Evolutionary conservation across 2,329 filamentous ascomycete genomes (phyloP), one percentile per base, ranked within the genome.

Genomic region (Aspergillus eucalypticola): DNA sequence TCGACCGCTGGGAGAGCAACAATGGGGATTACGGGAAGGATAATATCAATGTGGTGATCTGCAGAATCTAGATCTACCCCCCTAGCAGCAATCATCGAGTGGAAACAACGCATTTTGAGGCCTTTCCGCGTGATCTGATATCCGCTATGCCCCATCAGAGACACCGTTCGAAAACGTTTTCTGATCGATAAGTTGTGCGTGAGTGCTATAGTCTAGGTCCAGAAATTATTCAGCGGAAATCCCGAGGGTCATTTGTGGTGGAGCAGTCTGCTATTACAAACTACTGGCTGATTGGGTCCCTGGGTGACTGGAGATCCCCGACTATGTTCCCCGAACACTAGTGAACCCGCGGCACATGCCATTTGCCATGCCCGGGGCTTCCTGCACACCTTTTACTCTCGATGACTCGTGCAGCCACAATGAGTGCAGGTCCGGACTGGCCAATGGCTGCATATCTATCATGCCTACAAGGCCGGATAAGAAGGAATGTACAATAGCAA

Each of bases 171-270:
- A 27, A 32, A 35, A 48, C 56, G 56, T 53, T 58, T 38, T 13
- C 48, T 53, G 56, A 51, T 44, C 44, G 53, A 44, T 55, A 54
- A 27, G 39, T 41, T 55, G 27, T 58, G 39, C 27, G 13, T 59
- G 25, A 15, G 21, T 41, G 19, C 53, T 27, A 46, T 17, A 27
- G 6, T 27, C 7, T 27, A 27, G 13, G 17, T 8, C 42, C 35
- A 46, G 29, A 27, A 23, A 55, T 21, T 44, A 10, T 41, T 39
- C 53, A 50, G 25, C 46, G 25, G 46, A 13, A 27, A 29, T 44
- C 10, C 41, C 46, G 25, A 27, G n/a, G 41, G 39, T 19, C 0
- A 23, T n/a, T 19, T 27, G 15, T 19, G 25, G 41, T 55, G 53
- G 53, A 41, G 17, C 11, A 46, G 39, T 39, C 42, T 55, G 23